Base-by-base conservation (phyloP, 495 filamentous ascomycete species). In the Rusavskia elegans region DNA sequence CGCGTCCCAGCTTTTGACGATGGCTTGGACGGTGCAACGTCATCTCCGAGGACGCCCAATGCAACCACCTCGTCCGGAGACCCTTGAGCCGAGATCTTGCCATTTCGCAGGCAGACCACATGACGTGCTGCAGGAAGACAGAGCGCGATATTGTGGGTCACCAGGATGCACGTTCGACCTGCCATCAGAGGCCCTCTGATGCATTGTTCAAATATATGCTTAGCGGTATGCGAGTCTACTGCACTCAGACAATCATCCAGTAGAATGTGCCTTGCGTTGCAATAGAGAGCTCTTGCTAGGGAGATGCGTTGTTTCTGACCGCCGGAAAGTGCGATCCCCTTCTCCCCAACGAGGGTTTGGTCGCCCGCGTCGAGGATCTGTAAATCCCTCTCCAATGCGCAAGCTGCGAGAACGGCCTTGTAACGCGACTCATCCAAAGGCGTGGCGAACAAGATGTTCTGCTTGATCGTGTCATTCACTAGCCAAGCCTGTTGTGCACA, bases 271-370 rank as follows among this genome's bases (percentile, higher is more conserved):
- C 81, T 79, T 16, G 89, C 90, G 65, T 83, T 87, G 54, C 85
- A 93, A 64, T 99, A 99, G 14, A 99, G 71, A 1, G 93, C 92
- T 56, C 92, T 79, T 16, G 92, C 92, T 21, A 99, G 73, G 25
- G 93, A 97, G 32, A 99, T 96, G 51, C 92, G 80, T 67, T 99
- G 92, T 67, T 99, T 99, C 66, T 99, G 92, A 4, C 92, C 92
- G 54, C 93, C 93, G 13, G 93, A 99, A 25, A 99, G 74, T 45
- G 89, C 87, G 55, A 99, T 95, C 38, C 93, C 93, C 66, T 96
- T 97, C 66, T 99, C 93, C 42, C 93, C 93, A 13, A 97, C 93
- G 13, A 96, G 69, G 0, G 93, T 97, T 67, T 92, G 78, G 57
- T 99, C 93, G 38, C 93, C 93, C 53, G 79, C 79, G 63, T 95